These are phyloP conservation scores for Podospora appendiculata DNA, from an alignment of 495 filamentous ascomycete genomes.

Conservation along the genomic window DNA sequence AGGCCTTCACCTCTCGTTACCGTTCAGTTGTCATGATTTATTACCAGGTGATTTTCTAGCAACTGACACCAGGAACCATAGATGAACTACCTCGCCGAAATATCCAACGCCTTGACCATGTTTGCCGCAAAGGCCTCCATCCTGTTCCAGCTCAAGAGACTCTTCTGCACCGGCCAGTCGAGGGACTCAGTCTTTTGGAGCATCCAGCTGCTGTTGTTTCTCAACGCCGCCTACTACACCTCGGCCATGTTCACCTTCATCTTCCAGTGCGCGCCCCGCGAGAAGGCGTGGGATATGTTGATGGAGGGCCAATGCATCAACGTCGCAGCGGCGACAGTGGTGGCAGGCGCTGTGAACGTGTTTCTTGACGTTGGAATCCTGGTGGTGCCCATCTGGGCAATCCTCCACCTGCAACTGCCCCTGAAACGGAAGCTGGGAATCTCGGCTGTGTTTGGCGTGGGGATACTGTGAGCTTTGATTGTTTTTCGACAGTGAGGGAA, in stretches of 20 bases:
- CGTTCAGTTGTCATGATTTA: neutral
- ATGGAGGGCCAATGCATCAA: constrained; percentile 23
- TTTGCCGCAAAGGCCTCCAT: constrained; percentile 19
- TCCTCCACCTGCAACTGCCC: constrained; percentile 20
- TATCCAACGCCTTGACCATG: constrained; percentile 17
- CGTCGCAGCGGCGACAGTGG: constrained; percentile 10
- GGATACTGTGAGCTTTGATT: constrained; percentile 15
- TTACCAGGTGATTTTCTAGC: neutral
- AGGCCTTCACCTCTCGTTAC: neutral
- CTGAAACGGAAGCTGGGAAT: constrained; percentile 24
- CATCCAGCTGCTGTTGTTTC: constrained; percentile 18
- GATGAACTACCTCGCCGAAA: constrained; percentile 18
- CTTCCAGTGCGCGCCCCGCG: constrained; percentile 19
- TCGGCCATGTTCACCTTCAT: constrained; percentile 19
- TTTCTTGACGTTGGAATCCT: constrained; percentile 23
- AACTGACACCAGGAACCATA: neutral
- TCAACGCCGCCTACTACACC: constrained; percentile 17
- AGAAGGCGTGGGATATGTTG: constrained; percentile 17
- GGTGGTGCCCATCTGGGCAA: constrained; percentile 19
- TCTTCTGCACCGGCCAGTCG: constrained; percentile 15
- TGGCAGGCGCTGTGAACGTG: constrained; percentile 18
- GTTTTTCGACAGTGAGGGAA: neutral
- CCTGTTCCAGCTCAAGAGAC: constrained; percentile 15
- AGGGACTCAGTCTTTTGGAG: constrained; percentile 21
- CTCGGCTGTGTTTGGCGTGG: constrained; percentile 24